Evolutionary conservation across 192 early-diverging fungal genomes (phyloP), one percentile per base, ranked within the genome.

Genomic region (Entophlyctis helioformis): DNA sequence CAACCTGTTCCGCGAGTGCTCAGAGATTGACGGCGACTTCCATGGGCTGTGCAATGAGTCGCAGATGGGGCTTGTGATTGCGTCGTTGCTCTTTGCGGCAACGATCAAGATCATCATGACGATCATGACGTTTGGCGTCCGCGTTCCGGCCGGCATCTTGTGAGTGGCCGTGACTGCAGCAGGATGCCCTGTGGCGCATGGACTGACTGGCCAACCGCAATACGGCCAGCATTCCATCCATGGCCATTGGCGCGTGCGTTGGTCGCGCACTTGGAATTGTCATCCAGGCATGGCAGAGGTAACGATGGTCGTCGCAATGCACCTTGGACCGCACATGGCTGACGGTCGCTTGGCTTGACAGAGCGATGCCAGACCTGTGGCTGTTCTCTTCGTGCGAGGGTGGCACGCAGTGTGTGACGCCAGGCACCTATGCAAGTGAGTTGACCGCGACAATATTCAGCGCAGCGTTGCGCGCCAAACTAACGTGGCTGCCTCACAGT

Each of bases 171-270:
- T 20, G 13, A 46, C 43, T 13, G 33, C 53, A n/a, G 36, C 54
- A n/a, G 21, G 25, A 26, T 39, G 37, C 39, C 37, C 28, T 39
- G 31, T 54, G n/a, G 44, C 13, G 22, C 27, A 19, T 48, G 12
- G 3, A 1, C 5, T 27, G 12, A 24, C 21, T 26, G 10, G 13
- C 25, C 5, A 40, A 36, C 16, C 19, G 4, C 12, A 82, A 80
- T 34, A 83, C 86, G 29, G 78, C 84, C 10, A 91, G 89, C 66
- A 74, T 95, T n/a, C 96, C 96, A 1, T 80, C 85, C 23, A 87
- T 99, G 80, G 85, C 86, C 7, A 76, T 97, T 28, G 96, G 96
- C 8, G 93, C 96, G 0, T 74, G 82, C 11, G 81, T 90, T 39
- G 95, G 95, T 0, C 73, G 95, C 6, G 83, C 86, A 44, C 54